These are phyloP conservation scores for Zasmidium cellare DNA, from an alignment of 2,329 filamentous ascomycete genomes.

Conservation along the genomic window DNA sequence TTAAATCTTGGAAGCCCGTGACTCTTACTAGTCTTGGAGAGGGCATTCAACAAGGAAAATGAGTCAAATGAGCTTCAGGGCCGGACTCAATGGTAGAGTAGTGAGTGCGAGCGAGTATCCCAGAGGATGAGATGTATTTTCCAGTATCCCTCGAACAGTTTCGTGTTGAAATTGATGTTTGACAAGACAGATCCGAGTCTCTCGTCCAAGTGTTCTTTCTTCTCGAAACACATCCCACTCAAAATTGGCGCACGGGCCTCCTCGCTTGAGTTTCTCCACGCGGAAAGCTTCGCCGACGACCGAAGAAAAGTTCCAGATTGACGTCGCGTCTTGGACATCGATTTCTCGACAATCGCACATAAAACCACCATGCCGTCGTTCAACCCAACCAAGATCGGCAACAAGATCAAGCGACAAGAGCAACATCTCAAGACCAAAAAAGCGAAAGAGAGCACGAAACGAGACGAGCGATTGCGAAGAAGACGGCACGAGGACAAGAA, in stretches of 20 bases:
- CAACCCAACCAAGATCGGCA: slow-evolving; percentile 34
- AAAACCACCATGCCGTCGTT: slow-evolving; percentile 29
- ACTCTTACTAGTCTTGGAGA: slow-evolving; percentile 14
- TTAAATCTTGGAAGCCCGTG: slow-evolving; percentile 12
- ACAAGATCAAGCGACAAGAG: slow-evolving; percentile 73
- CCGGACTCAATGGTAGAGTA: not conserved
- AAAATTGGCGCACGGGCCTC: not conserved
- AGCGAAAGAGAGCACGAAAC: slow-evolving; percentile 68
- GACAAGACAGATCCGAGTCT: not conserved
- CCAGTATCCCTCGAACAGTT: too few species aligned
- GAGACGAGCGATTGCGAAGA: slow-evolving; percentile 73
- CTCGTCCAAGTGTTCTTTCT: not conserved
- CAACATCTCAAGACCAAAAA: slow-evolving; percentile 81
- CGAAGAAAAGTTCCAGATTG: slow-evolving; percentile 2
- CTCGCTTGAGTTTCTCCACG: not conserved
- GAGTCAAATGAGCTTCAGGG: slow-evolving; percentile 10
- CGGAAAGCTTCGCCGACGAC: not conserved
- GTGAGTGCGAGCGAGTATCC: not conserved
- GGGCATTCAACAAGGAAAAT: slow-evolving; percentile 18
- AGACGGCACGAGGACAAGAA: slow-evolving; percentile 85
- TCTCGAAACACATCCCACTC: not conserved
- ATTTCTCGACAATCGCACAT: not conserved
- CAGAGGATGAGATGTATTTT: too few species aligned
- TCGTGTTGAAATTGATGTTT: not conserved
- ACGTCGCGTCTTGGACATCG: not conserved